A percentile compares a stretch with the other conserved stretches of the same genome.
These are phyloP conservation scores for Plasmopara viticola DNA, from an alignment of 352 stramenopile genomes.

Conservation along the genomic window DNA sequence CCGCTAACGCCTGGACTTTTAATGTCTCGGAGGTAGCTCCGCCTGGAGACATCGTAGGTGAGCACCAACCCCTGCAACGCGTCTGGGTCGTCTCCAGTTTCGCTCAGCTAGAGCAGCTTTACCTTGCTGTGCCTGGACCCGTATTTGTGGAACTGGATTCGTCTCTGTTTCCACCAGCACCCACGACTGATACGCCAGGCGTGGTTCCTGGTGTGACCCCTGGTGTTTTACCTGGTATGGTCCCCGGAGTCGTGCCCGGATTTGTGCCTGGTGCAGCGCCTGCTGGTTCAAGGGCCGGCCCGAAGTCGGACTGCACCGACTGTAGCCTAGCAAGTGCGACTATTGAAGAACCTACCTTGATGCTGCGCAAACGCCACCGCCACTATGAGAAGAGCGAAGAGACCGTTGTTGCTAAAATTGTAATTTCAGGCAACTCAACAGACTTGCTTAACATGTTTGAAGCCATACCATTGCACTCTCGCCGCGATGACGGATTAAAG, in stretches of 20 bases:
- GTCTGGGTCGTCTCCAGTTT: constrained; percentile 39
- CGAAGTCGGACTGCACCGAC: constrained; percentile 6
- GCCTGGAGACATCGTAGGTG: constrained; percentile 22
- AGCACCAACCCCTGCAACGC: constrained; percentile 36
- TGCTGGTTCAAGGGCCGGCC: constrained; percentile 6
- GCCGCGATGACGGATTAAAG: constrained; percentile 38
- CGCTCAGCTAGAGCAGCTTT: constrained; percentile 38
- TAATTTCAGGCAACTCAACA: constrained; percentile 50
- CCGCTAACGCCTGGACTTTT: constrained; percentile 27
- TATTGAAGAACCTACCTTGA: constrained; percentile 30
- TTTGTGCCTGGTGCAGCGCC: constrained; percentile 10
- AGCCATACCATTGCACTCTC: constrained; percentile 29
- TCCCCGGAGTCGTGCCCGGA: constrained; percentile 14
- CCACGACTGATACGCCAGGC: constrained; percentile 10
- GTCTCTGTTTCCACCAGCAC: constrained; percentile 19
- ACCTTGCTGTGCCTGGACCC: constrained; percentile 42
- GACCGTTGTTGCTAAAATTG: constrained; percentile 39
- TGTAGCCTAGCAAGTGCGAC: constrained; percentile 12
- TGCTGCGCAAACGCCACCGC: constrained; percentile 31
- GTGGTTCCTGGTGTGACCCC: constrained; percentile 12
- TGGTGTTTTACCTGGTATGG: constrained; percentile 11
- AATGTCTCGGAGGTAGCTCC: constrained; percentile 26
- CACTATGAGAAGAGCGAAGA: constrained; percentile 17
- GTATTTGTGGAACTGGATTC: constrained; percentile 50
- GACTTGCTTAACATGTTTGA: constrained; percentile 48